Evolutionary conservation across 2,329 filamentous ascomycete genomes (phyloP).

Genomic region (Calonectria crousiana): DNA sequence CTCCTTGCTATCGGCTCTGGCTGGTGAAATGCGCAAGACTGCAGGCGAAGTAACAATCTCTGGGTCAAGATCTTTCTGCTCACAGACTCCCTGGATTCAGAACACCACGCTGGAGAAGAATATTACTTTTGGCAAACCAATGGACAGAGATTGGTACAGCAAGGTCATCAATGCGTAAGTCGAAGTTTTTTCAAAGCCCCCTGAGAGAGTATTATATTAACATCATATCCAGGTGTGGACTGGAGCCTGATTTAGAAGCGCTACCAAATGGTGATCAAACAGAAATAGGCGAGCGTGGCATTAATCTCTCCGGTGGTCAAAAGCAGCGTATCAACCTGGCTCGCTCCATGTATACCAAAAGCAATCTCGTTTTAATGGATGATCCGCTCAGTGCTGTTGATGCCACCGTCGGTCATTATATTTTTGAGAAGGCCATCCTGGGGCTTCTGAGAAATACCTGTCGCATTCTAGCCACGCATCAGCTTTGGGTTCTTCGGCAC

Average conservation of each 20-base stretch:
- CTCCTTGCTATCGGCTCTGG: conserved; percentile 86
- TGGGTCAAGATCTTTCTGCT: conserved; percentile 87
- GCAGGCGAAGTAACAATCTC: conserved; percentile 79
- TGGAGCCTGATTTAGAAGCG: conserved; percentile 89
- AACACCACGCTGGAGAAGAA: conserved; percentile 90
- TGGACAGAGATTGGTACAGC: conserved; percentile 82
- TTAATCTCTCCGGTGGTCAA: conserved; percentile 94
- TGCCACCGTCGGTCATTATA: conserved; percentile 76
- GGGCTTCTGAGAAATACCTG: conserved; percentile 90
- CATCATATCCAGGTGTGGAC: conserved; percentile 70
- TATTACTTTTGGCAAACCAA: conserved; percentile 86
- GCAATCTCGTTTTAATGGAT: conserved; percentile 78
- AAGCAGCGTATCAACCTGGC: conserved; percentile 96
- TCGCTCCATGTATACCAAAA: conserved; percentile 79
- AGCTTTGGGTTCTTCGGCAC: conserved; percentile 89
- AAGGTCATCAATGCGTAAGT: conserved; percentile 80
- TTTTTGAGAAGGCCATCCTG: conserved; percentile 94
- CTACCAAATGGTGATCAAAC: conserved; percentile 87
- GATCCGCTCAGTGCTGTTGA: conserved; percentile 78
- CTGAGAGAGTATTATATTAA: too few species aligned
- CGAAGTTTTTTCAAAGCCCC: too few species aligned
- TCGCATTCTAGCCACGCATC: conserved; percentile 91
- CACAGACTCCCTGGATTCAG: conserved; percentile 98
- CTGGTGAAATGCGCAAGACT: conserved; percentile 93
- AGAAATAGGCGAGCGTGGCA: conserved; percentile 94